Conservation (phyloP, 176 grass and related monocot species). For the Luzula sylvatica region DNA sequence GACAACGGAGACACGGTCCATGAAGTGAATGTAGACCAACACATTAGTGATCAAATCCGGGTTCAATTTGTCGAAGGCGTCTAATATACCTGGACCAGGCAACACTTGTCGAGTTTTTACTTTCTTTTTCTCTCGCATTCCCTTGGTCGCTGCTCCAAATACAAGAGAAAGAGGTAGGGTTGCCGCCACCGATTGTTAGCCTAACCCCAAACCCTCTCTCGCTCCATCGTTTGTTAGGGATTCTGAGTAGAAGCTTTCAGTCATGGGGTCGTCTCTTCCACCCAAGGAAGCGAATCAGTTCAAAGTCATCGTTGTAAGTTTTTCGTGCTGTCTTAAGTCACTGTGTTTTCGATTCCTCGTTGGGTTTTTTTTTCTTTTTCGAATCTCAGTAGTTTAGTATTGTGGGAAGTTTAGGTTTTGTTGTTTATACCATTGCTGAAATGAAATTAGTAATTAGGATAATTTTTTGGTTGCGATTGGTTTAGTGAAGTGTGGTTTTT, state of each 20-base stretch:
- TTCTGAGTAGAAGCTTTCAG: slow-evolving; percentile 23
- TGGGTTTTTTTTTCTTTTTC: neutral
- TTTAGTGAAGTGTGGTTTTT: slow-evolving; percentile 1
- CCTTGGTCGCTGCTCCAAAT: slow-evolving; percentile 5
- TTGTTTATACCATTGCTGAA: neutral
- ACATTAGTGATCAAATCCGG: too few relatives aligned
- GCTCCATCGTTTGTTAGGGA: slow-evolving; percentile 3
- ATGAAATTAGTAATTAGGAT: neutral
- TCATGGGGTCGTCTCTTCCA: slow-evolving; percentile 90
- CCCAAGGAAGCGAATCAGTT: slow-evolving; percentile 97
- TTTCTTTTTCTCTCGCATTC: neutral
- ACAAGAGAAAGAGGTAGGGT: slow-evolving; percentile 22
- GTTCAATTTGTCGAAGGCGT: neutral
- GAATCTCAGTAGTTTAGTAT: neutral
- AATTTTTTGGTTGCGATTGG: neutral
- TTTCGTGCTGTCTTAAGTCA: neutral
- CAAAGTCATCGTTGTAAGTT: slow-evolving; percentile 98
- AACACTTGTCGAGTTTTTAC: neutral
- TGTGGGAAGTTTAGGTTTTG: too few relatives aligned
- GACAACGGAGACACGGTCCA: too few relatives aligned
- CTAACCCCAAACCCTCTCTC: slow-evolving; percentile 39
- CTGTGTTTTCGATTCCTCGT: neutral
- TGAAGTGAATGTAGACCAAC: too few relatives aligned
- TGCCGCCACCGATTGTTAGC: slow-evolving; percentile 26
- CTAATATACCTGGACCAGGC: slow-evolving; percentile 1